Conservation (phyloP, 2,329 filamentous ascomycete genomes). For the Hypoxylon sp. region DNA sequence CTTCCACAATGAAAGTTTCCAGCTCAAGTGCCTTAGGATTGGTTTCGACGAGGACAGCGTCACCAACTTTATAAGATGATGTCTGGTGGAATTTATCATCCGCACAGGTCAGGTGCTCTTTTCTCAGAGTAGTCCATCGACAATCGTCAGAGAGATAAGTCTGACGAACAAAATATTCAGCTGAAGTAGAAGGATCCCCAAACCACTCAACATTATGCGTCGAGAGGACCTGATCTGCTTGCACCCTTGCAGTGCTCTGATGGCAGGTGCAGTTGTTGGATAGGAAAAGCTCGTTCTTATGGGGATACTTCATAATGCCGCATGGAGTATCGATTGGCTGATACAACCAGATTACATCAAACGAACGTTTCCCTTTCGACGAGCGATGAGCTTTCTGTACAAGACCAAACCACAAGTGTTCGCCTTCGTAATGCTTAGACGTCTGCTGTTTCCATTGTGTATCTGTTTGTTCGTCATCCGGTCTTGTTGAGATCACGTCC, state of each 20-base stretch:
- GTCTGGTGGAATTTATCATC: slow-evolving; percentile 39
- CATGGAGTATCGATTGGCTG: slow-evolving; percentile 78
- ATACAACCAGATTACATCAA: slow-evolving; percentile 82
- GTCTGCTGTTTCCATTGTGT: slow-evolving; percentile 69
- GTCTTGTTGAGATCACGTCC: slow-evolving; percentile 63
- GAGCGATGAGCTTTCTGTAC: slow-evolving; percentile 68
- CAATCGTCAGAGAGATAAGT: slow-evolving; percentile 72
- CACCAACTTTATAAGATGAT: slow-evolving; percentile 62
- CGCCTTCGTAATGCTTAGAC: slow-evolving; percentile 58
- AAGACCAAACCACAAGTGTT: slow-evolving; percentile 76
- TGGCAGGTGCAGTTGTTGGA: slow-evolving; percentile 81
- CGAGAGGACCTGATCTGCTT: slow-evolving; percentile 67
- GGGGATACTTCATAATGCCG: slow-evolving; percentile 75
- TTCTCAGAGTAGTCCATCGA: slow-evolving; percentile 71
- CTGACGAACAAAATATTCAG: slow-evolving; percentile 77
- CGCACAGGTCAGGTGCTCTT: slow-evolving; percentile 69
- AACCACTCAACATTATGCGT: slow-evolving; percentile 72
- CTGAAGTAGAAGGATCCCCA: slow-evolving; percentile 59
- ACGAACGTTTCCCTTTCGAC: slow-evolving; percentile 56
- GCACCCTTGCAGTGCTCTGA: slow-evolving; percentile 56
- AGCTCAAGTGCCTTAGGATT: slow-evolving; percentile 54
- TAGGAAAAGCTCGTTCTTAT: slow-evolving; percentile 79
- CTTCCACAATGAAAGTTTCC: slow-evolving; percentile 73
- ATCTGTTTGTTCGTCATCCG: slow-evolving; percentile 60
- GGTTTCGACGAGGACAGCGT: slow-evolving; percentile 68